These are phyloP conservation scores for Solanum megistacrolobum DNA, from an alignment of 257 asterid genomes.

Conservation along the genomic window DNA sequence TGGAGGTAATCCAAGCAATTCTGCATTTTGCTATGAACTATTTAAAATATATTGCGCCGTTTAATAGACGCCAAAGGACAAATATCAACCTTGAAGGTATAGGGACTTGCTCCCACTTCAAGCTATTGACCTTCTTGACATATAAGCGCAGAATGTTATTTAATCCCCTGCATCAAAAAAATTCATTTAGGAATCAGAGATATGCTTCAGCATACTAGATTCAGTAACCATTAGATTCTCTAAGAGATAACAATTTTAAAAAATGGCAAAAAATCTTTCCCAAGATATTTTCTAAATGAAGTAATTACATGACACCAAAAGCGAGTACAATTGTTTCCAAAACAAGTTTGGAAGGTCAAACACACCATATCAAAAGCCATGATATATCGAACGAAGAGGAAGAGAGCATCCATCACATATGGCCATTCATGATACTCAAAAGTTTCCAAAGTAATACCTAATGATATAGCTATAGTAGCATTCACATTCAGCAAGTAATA, in stretches of 20 bases:
- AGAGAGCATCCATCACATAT: background rate
- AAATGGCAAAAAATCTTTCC: background rate
- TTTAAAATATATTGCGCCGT: background rate
- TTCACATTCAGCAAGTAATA: background rate
- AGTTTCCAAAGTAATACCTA: background rate
- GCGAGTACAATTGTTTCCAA: background rate
- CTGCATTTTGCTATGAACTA: background rate
- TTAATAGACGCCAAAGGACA: background rate
- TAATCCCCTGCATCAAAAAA: constrained; percentile 62
- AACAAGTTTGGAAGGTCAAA: background rate
- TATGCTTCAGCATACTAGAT: background rate
- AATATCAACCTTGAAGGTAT: constrained; percentile 70
- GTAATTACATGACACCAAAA: background rate
- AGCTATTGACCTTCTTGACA: constrained; percentile 75
- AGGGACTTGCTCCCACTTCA: constrained; percentile 74
- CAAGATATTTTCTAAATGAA: background rate
- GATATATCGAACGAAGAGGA: background rate
- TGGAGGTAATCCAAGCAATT: background rate
- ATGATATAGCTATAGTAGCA: background rate
- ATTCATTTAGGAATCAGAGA: background rate
- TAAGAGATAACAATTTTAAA: background rate
- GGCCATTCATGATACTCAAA: background rate
- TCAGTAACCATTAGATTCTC: background rate
- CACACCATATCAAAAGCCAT: background rate
- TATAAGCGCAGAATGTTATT: constrained; percentile 85